phyloP scores from a whole-genome alignment of 176 grass and related monocot genomes.

The Canna indica region DNA sequence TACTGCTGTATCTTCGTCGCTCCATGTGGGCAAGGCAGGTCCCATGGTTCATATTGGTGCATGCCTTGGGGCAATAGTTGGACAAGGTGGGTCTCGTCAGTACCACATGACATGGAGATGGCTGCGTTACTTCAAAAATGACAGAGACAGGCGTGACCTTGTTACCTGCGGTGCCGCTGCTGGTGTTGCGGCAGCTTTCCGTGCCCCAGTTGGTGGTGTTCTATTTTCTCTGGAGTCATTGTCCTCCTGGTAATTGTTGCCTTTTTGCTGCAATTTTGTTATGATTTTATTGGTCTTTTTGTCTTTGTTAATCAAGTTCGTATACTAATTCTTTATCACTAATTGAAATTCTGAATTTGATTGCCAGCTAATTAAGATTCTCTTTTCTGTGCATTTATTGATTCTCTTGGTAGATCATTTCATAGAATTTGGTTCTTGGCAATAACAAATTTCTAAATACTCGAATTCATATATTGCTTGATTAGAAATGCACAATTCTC shows the following conservation, averaged over 20 bases:
- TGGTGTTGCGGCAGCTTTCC: conserved; percentile 64
- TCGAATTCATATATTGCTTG: neutral
- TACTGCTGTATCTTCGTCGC: conserved; percentile 69
- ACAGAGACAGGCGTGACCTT: conserved; percentile 84
- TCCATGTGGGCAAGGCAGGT: conserved; percentile 84
- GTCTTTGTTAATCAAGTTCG: neutral
- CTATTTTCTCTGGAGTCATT: conserved; percentile 81
- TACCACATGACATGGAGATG: conserved; percentile 74
- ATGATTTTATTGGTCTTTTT: neutral
- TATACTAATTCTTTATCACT: neutral
- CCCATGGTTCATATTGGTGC: conserved; percentile 97
- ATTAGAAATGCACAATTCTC: neutral
- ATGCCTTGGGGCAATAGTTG: conserved; percentile 75
- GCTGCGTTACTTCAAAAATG: conserved; percentile 94
- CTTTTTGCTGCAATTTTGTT: neutral
- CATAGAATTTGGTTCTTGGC: neutral
- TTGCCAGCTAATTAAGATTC: neutral
- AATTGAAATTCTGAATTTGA: neutral
- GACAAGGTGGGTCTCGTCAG: conserved; percentile 71
- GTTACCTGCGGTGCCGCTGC: conserved; percentile 77
- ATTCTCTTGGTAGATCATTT: neutral
- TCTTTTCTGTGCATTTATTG: neutral
- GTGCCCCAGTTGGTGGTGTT: conserved; percentile 78
- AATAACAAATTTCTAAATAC: neutral
- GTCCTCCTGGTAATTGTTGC: conserved; percentile 51